These are phyloP conservation scores for Helenozyma rhizophorensis DNA, from an alignment of 805 yeast genomes.

Conservation along the genomic window DNA sequence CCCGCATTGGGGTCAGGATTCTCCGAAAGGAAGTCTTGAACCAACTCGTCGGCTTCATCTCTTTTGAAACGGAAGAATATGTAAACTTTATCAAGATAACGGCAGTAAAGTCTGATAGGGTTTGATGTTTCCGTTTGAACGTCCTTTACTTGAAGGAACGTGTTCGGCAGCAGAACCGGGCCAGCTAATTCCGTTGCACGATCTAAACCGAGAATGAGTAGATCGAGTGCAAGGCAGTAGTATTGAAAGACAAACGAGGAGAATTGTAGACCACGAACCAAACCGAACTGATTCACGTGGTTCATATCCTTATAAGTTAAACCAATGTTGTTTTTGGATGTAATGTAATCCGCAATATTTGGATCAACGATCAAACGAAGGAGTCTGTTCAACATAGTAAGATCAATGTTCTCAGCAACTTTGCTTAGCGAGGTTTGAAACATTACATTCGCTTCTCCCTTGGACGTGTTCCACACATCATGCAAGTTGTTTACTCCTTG, in stretches of 20 bases:
- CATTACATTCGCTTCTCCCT: slow-evolving; percentile 80
- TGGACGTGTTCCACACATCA: slow-evolving; percentile 71
- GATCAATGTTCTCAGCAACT: slow-evolving; percentile 80
- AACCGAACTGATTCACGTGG: slow-evolving; percentile 83
- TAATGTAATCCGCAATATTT: slow-evolving; percentile 89
- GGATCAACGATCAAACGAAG: slow-evolving; percentile 81
- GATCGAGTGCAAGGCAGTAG: slow-evolving; percentile 81
- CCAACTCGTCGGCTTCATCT: slow-evolving; percentile 70
- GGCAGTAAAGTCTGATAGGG: slow-evolving; percentile 76
- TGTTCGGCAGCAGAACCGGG: slow-evolving; percentile 62
- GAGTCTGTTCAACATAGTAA: slow-evolving; percentile 78
- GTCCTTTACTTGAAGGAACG: slow-evolving; percentile 69
- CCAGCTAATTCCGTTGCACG: slow-evolving; percentile 90
- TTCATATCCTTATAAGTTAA: slow-evolving; percentile 91
- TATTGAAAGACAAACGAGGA: slow-evolving; percentile 86
- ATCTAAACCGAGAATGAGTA: slow-evolving; percentile 77
- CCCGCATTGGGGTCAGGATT: slow-evolving; percentile 93
- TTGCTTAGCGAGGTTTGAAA: slow-evolving; percentile 70
- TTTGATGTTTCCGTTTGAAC: slow-evolving; percentile 55
- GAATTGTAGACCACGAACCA: slow-evolving; percentile 85
- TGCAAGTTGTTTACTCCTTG: slow-evolving; percentile 81
- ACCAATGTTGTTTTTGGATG: slow-evolving; percentile 82
- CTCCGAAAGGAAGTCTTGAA: slow-evolving; percentile 71
- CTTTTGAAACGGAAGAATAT: slow-evolving; percentile 71
- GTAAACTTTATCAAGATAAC: slow-evolving; percentile 80